phyloP scores from a whole-genome alignment of 768 basidiomycete genomes.

The Lentinula edodes region DNA sequence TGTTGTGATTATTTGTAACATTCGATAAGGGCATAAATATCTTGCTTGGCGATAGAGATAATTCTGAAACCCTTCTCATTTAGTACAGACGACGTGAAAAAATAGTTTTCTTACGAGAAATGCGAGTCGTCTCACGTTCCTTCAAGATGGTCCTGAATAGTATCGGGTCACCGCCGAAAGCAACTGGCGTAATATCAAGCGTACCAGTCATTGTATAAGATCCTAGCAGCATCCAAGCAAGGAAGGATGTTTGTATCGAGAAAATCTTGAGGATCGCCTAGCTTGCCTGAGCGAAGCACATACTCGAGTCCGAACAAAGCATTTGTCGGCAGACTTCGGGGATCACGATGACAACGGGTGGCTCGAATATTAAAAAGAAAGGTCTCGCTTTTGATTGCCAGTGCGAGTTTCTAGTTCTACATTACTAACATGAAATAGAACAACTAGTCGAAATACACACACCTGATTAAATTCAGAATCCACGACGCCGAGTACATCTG shows the following conservation, averaged over 20 bases:
- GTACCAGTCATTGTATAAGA: background rate
- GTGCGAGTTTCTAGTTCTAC: background rate
- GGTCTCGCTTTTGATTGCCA: background rate
- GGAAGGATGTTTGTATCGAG: background rate
- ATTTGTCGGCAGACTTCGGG: background rate
- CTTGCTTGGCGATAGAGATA: background rate
- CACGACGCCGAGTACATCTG: background rate
- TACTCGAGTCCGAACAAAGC: background rate
- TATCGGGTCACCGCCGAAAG: background rate
- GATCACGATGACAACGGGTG: background rate
- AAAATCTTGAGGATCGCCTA: slow-evolving; percentile 3
- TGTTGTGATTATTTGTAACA: background rate
- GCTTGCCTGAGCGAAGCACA: background rate
- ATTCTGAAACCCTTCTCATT: too few species aligned
- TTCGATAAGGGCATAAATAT: background rate
- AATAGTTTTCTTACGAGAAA: background rate
- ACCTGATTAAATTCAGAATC: background rate
- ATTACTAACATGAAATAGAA: too few species aligned
- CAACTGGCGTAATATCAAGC: background rate
- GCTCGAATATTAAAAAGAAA: background rate
- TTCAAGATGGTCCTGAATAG: background rate
- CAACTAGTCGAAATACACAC: background rate
- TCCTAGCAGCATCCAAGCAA: background rate
- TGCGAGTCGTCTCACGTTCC: background rate
- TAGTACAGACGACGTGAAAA: background rate